phyloP scores from a whole-genome alignment of 805 yeast genomes.

The Kazachstania bromeliacearum region DNA sequence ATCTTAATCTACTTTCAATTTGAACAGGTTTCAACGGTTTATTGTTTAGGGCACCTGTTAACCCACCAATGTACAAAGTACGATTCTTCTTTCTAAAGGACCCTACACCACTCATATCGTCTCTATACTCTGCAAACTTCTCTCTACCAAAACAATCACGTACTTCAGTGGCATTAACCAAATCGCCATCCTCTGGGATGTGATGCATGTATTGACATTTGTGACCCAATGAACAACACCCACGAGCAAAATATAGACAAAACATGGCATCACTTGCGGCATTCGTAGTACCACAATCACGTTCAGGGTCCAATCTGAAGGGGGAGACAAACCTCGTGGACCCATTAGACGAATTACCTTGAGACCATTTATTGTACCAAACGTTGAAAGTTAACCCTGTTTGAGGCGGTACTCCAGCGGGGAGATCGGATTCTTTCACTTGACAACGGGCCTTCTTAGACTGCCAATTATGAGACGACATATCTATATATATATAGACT shows the following conservation, averaged over 20 bases:
- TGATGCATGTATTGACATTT: constrained; percentile 73
- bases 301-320: constrained; percentile 46
- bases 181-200: constrained; percentile 54
- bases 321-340: constrained; percentile 41
- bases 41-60: constrained; percentile 35
- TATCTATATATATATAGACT: too few relatives aligned
- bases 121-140: constrained; percentile 69
- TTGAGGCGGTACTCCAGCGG: constrained; percentile 60
- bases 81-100: constrained; percentile 59
- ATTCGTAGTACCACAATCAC: constrained; percentile 68
- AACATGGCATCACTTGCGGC: constrained; percentile 52
- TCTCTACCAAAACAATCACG: constrained; percentile 91
- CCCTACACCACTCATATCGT: constrained; percentile 94
- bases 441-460: constrained; percentile 61
- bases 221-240: constrained; percentile 72
- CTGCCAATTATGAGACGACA: constrained; percentile 13
- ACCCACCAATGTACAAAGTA: constrained; percentile 67
- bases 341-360: constrained; percentile 33
- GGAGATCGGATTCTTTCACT: constrained; percentile 49
- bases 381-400: constrained; percentile 73
- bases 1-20: constrained; percentile 32
- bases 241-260: constrained; percentile 83
- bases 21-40: constrained; percentile 31
- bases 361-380: constrained; percentile 86
- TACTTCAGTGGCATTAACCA: constrained; percentile 40